Base-by-base conservation (phyloP, 2,329 filamentous ascomycete species). In the Fusarium nodosum region DNA sequence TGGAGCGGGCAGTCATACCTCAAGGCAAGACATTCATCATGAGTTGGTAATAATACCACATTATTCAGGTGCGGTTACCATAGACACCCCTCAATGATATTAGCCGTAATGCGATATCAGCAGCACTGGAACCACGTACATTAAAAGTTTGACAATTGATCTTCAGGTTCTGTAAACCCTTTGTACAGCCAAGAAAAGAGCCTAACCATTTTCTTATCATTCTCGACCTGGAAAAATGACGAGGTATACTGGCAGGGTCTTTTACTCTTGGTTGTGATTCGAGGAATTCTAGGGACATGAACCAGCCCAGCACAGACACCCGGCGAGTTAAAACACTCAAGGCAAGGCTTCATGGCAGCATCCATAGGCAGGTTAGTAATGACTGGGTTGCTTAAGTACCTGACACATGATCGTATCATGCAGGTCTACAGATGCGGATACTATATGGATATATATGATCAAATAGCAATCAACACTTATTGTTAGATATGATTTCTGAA, bases 1-100 rank as follows among this genome's bases (percentile, higher is more conserved):
- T 47, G 38, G 42, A 61, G 28, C 44, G 33, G 34, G 45, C 12
- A 28, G 26, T 31, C 36, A 55, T 64, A 41, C 31, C 22, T 51
- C 31, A 31, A 41, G 15, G 30, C 61, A 30, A 68, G 47, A 68
- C 64, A 71, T 71, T 55, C 59, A 56, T 61, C 52, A 71, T 45
- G 36, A 56, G 47, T 38, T 47, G 42, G 54, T 41, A 53, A 39
- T 33, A 53, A 48, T 50, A 54, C 47, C 55, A 38, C 51, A 58
- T 56, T 45, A 31, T 69, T 59, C 53, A 45, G 39, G 45, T 60
- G 39, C 44, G 51, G 59, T 70, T 65, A 68, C 64, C 64, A 56
- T 65, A 48, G 59, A 15, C 64, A 68, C 67, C 54, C 52, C 41
- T 60, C 55, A 56, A 50, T 41, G 45, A 61, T 42, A 45, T 48